Base-by-base conservation (phyloP, 2,329 filamentous ascomycete genomes). In the Sphaerulina musiva region DNA sequence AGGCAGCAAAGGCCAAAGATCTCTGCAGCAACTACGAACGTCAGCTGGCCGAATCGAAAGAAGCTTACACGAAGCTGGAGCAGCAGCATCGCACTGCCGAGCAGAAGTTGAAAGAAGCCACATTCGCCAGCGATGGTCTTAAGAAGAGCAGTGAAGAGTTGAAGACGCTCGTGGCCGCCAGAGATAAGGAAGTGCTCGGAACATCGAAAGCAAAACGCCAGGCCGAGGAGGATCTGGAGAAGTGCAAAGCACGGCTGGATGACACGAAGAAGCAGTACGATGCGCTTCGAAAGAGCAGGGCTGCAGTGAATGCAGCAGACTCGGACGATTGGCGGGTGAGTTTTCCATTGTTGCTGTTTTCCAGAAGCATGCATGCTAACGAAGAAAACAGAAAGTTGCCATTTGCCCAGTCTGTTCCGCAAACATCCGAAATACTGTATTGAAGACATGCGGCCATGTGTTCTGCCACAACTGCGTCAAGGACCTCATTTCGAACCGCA, bases 391-490 rank as follows among this genome's bases (percentile, higher is more conserved):
- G 85, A 79, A 80, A 66, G 80, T 93, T 71, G 86, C 88, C 32
- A 82, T 95, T 48, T 98, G 93, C 75, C 89, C 89, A 9, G 88
- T 97, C 48, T 98, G 95, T 75, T 88, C 89, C 63, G 86, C 83
- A 66, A 89, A 92, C 62, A 91, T 96, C 76, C 97, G 97, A 73
- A 89, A 97, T 68, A 95, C 91, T 0, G 86, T 86, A 8, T 80
- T 98, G 70, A 95, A 93, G 74, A 90, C 88, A 0, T 98, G 93
- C 70, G 93, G 93, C 1, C 93, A 98, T 71, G 82, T 95, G 46
- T 95, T 97, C 72, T 98, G 93, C 79, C 85, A 85, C 67, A 80
- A 84, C 46, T 98, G 93, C 69, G 87, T 97, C 23, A 89, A 95
- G 60, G 87, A 95, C 66, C 85, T 93, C 54, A 84, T 96, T 58